Evolutionary conservation across 2,329 filamentous ascomycete species (phyloP), one percentile per base, ranked within the genome.

Genomic region (Myriosclerotinia duriaeana): DNA sequence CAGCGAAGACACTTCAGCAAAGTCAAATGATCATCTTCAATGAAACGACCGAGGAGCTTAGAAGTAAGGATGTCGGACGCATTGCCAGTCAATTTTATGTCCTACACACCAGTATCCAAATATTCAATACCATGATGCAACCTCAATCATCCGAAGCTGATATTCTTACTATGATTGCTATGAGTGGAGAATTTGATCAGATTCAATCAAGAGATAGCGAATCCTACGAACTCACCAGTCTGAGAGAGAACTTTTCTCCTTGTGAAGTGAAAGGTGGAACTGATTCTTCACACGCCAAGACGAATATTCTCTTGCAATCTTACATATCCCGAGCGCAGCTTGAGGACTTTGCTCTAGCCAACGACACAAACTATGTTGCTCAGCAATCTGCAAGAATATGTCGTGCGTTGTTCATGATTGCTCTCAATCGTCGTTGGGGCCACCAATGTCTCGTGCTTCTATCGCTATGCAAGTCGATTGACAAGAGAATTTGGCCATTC

Each of bases 1-100:
- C 95, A 34, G 95, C 95, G 0, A 85, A 89, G 53, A 91, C 92
- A 6, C 80, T 99, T 53, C 93, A 97, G 75, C 85, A 93, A 75
- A 96, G 92, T 72, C 95, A 99, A 78, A 99, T 99, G 96, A 95
- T 99, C 74, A 95, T 99, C 66, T 99, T 94, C 81, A 97, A 99
- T 71, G 95, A 98, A 75, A 86, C 83, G 22, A 99, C 94, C 0
- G 94, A 97, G 72, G 94, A 97, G 74, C 85, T 99, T 11, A 88
- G 92, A 67, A 91, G 93, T 68, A 99, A 99, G 77, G 94, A 99
- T 74, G 90, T 98, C 61, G 95, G 95, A 3, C 89, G 95, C 20
- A 99, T 99, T 76, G 95, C 95, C 20, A 98, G 94, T 77, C 94
- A 99, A 77, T 99, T 90, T 76, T 99, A 99, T 75, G 94, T 99